These are phyloP conservation scores for Thinopyrum obtusiflorum DNA, from an alignment of 202 grass and related monocot genomes.

Conservation along the genomic window DNA sequence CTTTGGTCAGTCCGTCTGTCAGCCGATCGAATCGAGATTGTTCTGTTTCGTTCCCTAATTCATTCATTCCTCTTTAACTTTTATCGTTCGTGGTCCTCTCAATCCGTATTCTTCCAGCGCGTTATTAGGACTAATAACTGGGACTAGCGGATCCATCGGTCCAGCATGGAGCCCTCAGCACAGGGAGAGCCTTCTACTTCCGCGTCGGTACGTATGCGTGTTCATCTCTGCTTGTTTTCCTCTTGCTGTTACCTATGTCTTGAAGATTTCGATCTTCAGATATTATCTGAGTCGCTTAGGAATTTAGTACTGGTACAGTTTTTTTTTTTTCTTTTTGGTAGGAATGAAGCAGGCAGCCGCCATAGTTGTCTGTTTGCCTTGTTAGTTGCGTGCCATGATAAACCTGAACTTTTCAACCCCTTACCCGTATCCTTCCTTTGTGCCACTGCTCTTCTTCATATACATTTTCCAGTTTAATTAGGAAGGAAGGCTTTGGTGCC, in stretches of 20 bases:
- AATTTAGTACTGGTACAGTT: not conserved
- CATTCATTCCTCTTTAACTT: not conserved
- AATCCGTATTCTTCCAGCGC: not conserved
- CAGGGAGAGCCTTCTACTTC: constrained; percentile 11
- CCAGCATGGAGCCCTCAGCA: constrained; percentile 11
- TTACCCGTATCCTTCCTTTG: not conserved
- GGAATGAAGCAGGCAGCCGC: not conserved
- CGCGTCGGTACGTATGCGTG: not conserved
- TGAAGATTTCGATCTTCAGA: not conserved
- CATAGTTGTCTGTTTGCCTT: not conserved
- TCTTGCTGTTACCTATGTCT: not conserved
- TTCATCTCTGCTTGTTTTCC: not conserved
- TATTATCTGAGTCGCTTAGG: not conserved
- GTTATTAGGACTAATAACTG: not conserved
- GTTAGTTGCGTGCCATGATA: not conserved
- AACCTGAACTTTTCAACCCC: not conserved
- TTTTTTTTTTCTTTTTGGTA: not conserved
- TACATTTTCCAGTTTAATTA: not conserved
- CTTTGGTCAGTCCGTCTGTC: not conserved
- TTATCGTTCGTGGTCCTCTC: not conserved
- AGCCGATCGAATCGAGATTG: too few relatives aligned
- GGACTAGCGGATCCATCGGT: not conserved
- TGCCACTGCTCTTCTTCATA: not conserved
- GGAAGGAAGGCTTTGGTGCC: not conserved
- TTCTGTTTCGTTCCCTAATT: not conserved